Conservation (phyloP, 148 eudicot species). For the Rhododendron molle region DNA sequence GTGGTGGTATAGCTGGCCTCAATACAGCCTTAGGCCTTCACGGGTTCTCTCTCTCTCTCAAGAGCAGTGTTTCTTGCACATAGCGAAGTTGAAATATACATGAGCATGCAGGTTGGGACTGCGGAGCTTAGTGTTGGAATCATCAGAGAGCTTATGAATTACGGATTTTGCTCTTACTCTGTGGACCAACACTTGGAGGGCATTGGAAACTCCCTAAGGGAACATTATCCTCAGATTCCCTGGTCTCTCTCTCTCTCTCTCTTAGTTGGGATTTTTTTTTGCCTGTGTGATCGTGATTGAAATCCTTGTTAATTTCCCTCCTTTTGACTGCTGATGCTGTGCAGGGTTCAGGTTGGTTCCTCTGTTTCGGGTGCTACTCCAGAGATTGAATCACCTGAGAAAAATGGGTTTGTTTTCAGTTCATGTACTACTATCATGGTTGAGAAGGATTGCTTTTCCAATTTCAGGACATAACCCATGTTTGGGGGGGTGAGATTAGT, state of each 20-base stretch:
- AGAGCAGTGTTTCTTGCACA: background rate
- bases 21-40: constrained; percentile 43
- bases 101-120: background rate
- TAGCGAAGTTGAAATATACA: constrained; percentile 5
- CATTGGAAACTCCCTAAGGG: constrained; percentile 28
- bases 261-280: background rate
- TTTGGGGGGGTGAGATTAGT: no score
- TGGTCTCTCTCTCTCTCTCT: constrained; percentile 16
- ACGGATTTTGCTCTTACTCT: constrained; percentile 39
- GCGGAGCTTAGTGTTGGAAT: constrained; percentile 47
- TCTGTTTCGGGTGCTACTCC: background rate
- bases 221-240: constrained; percentile 9
- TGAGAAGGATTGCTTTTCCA: background rate
- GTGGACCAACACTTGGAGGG: constrained; percentile 61
- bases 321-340: background rate
- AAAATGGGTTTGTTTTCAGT: no score
- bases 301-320: background rate
- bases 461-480: background rate
- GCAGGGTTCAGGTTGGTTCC: background rate
- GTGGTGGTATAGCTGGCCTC: constrained; percentile 47
- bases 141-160: constrained; percentile 37
- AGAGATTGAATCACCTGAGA: background rate
- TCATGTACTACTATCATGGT: no score
- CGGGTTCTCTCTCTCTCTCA: constrained; percentile 20
- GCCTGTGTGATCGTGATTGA: background rate